Evolutionary conservation across 2,329 filamentous ascomycete species (phyloP).

Genomic region (Trichoderma cornu-damae): DNA sequence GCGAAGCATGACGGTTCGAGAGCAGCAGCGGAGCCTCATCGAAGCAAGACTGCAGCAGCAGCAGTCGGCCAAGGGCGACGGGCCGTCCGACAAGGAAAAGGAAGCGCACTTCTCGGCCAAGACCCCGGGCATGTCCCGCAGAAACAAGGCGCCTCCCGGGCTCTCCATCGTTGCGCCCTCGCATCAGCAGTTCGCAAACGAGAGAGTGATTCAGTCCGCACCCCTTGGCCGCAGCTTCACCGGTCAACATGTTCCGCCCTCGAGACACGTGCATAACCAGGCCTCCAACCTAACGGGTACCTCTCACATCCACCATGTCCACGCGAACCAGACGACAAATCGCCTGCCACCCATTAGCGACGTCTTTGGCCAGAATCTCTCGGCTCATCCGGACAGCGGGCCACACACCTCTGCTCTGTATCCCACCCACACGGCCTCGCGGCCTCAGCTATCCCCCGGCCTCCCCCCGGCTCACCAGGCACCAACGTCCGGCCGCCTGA

Average conservation of each 20-base stretch:
- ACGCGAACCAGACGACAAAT: conserved; percentile 83
- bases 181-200: conserved; percentile 84
- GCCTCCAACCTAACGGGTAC: conserved; percentile 76
- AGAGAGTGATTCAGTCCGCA: conserved; percentile 94
- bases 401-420: conserved; percentile 41
- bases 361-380: conserved; percentile 80
- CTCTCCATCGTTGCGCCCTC: conserved; percentile 93
- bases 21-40: conserved; percentile 92
- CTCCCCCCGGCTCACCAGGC: conserved; percentile 55
- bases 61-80: conserved; percentile 70
- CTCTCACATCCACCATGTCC: conserved; percentile 86
- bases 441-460: conserved; percentile 71
- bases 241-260: conserved; percentile 72
- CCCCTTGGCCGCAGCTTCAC: conserved; percentile 94
- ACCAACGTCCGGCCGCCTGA: conserved; percentile 57
- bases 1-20: conserved; percentile 84
- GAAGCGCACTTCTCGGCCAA: conserved; percentile 55
- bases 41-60: conserved; percentile 78
- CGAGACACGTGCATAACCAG: conserved; percentile 73
- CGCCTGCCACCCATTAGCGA: conserved; percentile 90
- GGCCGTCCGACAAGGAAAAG: conserved; percentile 53
- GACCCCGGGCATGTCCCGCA: conserved; percentile 66
- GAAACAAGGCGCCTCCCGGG: conserved; percentile 78
- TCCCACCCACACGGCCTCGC: conserved; percentile 57
- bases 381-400: conserved; percentile 53